phyloP scores from a whole-genome alignment of 2,329 filamentous ascomycete species.

The Fusarium proliferatum region DNA sequence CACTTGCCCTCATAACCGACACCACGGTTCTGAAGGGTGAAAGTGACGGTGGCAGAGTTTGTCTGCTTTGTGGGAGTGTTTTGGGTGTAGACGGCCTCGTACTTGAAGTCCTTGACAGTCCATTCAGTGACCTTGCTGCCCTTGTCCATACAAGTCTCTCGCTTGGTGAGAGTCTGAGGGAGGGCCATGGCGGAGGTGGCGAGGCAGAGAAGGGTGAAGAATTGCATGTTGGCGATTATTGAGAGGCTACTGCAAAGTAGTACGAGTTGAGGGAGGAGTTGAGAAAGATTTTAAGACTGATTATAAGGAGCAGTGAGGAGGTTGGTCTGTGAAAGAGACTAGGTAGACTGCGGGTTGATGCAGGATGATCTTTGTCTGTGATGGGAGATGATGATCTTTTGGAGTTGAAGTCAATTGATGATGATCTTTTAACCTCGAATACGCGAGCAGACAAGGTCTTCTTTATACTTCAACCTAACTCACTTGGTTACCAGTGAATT shows the following conservation, averaged over 20 bases:
- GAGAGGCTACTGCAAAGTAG: neutral
- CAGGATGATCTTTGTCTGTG: slow-evolving; percentile 33
- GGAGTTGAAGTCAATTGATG: slow-evolving; percentile 19
- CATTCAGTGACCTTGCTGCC: slow-evolving; percentile 48
- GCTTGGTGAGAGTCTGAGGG: slow-evolving; percentile 31
- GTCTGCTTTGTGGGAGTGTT: slow-evolving; percentile 62
- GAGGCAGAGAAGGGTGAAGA: slow-evolving; percentile 44
- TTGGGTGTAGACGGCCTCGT: slow-evolving; percentile 60
- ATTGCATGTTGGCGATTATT: slow-evolving; percentile 39
- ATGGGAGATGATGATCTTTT: slow-evolving; percentile 13
- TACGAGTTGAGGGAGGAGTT: neutral
- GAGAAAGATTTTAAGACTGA: neutral
- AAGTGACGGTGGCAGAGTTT: slow-evolving; percentile 57
- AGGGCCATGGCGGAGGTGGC: slow-evolving; percentile 44
- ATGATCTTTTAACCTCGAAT: neutral
- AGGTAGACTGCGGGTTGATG: slow-evolving; percentile 9
- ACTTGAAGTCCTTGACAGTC: slow-evolving; percentile 58
- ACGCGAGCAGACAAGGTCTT: slow-evolving; percentile 11
- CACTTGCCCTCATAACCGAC: slow-evolving; percentile 55
- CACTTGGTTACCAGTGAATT: neutral
- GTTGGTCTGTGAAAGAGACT: slow-evolving; percentile 14
- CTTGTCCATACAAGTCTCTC: slow-evolving; percentile 40
- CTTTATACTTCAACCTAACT: slow-evolving; percentile 28
- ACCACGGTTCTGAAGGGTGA: slow-evolving; percentile 61
- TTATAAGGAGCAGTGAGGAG: slow-evolving; percentile 3